Conservation (phyloP, 352 stramenopile genomes). For the Thraustochytrium striatum region DNA sequence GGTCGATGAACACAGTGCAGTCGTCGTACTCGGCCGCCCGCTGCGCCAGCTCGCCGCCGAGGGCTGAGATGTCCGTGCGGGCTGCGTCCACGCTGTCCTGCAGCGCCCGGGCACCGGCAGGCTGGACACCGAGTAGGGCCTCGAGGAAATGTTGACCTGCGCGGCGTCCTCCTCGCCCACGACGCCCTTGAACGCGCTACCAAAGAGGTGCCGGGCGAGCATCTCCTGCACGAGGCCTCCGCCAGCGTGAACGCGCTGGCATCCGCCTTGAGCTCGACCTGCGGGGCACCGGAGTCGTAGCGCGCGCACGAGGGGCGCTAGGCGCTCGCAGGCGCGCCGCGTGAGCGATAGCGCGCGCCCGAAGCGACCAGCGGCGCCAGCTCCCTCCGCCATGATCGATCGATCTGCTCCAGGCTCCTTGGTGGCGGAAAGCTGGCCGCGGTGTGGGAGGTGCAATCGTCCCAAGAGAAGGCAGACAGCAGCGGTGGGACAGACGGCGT, state of each 20-base stretch:
- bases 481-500: not conserved
- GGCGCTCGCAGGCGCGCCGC: not conserved
- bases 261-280: constrained; percentile 57
- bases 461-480: not conserved
- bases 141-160: constrained; percentile 54
- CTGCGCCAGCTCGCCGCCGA: constrained; percentile 18
- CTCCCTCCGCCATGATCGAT: not conserved
- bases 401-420: no score
- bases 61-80: constrained; percentile 50
- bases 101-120: constrained; percentile 56
- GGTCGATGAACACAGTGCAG: constrained; percentile 62
- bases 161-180: constrained; percentile 60
- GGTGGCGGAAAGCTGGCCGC: no score
- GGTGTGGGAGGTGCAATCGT: not conserved
- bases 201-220: constrained; percentile 56
- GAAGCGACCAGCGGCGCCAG: not conserved
- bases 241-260: constrained; percentile 62
- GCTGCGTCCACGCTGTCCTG: constrained; percentile 50
- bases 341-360: not conserved
- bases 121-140: constrained; percentile 57
- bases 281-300: not conserved
- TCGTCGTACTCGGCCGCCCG: constrained; percentile 50
- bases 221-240: constrained; percentile 62
- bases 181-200: constrained; percentile 55
- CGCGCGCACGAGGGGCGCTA: constrained; percentile 28